Conservation (phyloP, 2,329 filamentous ascomycete genomes). For the Escovopsis sp. region DNA sequence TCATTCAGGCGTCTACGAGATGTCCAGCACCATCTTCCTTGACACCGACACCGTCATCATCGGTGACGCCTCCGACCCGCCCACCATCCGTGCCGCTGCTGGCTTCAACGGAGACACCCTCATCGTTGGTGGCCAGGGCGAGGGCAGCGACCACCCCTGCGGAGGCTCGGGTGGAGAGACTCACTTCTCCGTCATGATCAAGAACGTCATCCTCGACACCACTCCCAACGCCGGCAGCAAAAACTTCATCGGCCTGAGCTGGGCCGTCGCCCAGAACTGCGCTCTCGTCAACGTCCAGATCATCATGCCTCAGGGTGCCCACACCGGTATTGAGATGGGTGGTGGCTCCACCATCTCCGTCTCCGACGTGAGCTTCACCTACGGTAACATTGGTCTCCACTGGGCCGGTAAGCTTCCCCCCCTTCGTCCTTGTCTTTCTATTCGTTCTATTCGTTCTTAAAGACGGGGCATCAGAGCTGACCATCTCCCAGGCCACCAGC, state of each 20-base stretch:
- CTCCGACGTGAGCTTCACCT: conserved; percentile 8
- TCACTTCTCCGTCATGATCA: conserved; percentile 10
- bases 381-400: conserved; percentile 9
- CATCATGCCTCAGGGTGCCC: conserved; percentile 5
- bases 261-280: conserved; percentile 10
- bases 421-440: neutral
- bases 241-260: conserved; percentile 8
- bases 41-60: conserved; percentile 56
- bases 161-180: conserved; percentile 9
- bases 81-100: conserved; percentile 53
- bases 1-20: conserved; percentile 7
- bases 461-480: neutral
- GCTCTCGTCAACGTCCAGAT: conserved; percentile 9
- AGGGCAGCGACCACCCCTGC: conserved; percentile 4
- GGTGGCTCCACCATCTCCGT: conserved; percentile 9
- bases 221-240: conserved; percentile 6
- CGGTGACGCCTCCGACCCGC: conserved; percentile 55
- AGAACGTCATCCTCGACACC: conserved; percentile 10
- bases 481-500: conserved; percentile 1
- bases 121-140: conserved; percentile 8
- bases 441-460: too few relatives aligned
- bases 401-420: conserved; percentile 6
- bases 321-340: conserved; percentile 7
- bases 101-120: conserved; percentile 43
- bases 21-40: conserved; percentile 6